Percentiles rank a stretch among this genome's conserved stretches.
phyloP scores from a whole-genome alignment of 345 rosid genomes.

The Pugionium cornutum region DNA sequence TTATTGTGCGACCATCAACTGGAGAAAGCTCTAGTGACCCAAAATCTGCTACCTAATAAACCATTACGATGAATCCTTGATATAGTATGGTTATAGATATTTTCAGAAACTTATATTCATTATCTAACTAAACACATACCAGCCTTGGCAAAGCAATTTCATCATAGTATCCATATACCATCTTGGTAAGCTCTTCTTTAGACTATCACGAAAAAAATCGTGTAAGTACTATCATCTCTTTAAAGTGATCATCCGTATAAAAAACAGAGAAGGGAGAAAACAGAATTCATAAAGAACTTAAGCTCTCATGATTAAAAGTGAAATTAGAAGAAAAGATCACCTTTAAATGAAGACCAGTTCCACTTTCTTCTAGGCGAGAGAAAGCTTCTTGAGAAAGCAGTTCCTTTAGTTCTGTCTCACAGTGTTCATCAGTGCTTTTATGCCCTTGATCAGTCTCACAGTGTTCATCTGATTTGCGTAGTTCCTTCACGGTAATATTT shows the following conservation, averaged over 20 bases:
- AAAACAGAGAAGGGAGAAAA: slow-evolving; percentile 6
- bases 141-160: slow-evolving; percentile 94
- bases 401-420: slow-evolving; percentile 65
- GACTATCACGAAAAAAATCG: slow-evolving; percentile 43
- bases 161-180: slow-evolving; percentile 73
- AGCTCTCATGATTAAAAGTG: not conserved
- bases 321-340: slow-evolving; percentile 44
- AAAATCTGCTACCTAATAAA: slow-evolving; percentile 83
- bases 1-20: slow-evolving; percentile 92
- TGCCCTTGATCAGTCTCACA: slow-evolving; percentile 24
- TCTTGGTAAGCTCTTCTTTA: slow-evolving; percentile 76
- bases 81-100: slow-evolving; percentile 22
- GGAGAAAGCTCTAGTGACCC: slow-evolving; percentile 98
- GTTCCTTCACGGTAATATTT: slow-evolving; percentile 18
- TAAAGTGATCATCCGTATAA: not conserved
- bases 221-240: slow-evolving; percentile 24
- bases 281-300: not conserved
- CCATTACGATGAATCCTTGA: slow-evolving; percentile 15
- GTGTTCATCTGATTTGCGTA: slow-evolving; percentile 3
- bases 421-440: slow-evolving; percentile 42
- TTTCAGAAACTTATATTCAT: slow-evolving; percentile 28
- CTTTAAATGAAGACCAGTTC: slow-evolving; percentile 90
- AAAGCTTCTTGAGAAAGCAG: slow-evolving; percentile 76
- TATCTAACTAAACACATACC: slow-evolving; percentile 52
- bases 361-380: slow-evolving; percentile 74